Evolutionary conservation across 768 basidiomycete species (phyloP).

Genomic region (Auriscalpium vulgare): DNA sequence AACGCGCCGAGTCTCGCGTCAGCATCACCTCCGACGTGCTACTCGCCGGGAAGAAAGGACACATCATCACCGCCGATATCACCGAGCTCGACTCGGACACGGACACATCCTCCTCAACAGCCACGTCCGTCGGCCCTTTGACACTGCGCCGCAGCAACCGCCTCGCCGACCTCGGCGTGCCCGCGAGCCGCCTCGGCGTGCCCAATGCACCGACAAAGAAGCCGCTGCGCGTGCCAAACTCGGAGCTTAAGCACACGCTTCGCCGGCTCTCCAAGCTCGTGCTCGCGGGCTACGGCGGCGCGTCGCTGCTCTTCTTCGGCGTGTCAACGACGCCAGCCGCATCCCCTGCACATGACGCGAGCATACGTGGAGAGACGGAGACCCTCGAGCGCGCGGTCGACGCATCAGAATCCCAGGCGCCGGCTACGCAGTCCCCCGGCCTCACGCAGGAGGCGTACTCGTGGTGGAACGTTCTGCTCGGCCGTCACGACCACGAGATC

Average conservation of each 20-base stretch:
- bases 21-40: constrained; percentile 69
- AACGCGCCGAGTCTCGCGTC: constrained; percentile 39
- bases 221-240: constrained; percentile 24
- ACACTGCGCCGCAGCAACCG: constrained; percentile 19
- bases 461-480: constrained; percentile 80
- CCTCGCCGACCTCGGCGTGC: constrained; percentile 13
- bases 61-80: constrained; percentile 76
- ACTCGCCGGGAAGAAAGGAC: constrained; percentile 57
- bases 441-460: constrained; percentile 34
- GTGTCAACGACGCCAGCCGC: constrained; percentile 30
- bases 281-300: constrained; percentile 78
- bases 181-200: constrained; percentile 17
- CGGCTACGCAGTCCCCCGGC: constrained; percentile 1
- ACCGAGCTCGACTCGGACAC: constrained; percentile 41
- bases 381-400: constrained; percentile 59
- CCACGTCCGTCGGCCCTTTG: not conserved
- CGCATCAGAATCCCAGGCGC: constrained; percentile 60
- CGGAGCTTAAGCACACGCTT: constrained; percentile 60
- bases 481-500: constrained; percentile 77
- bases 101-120: constrained; percentile 19
- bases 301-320: constrained; percentile 75
- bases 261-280: constrained; percentile 77
- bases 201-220: constrained; percentile 1
- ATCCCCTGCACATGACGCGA: constrained; percentile 28
- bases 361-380: constrained; percentile 44